These are phyloP conservation scores for Saccharomycopsis capsularis DNA, from an alignment of 805 yeast species.

Conservation along the genomic window DNA sequence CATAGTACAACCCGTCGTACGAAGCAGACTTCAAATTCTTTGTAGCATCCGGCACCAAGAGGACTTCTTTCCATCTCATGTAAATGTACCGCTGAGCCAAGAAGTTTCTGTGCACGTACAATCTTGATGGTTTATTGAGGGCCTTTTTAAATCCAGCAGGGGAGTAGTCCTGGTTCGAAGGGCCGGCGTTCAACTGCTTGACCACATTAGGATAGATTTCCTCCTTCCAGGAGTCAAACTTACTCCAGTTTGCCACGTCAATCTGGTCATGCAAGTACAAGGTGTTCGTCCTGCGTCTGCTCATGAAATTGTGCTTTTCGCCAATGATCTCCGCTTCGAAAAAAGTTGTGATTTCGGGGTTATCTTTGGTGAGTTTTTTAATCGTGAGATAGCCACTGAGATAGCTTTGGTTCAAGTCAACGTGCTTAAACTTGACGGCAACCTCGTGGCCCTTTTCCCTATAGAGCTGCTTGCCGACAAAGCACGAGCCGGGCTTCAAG, in stretches of 20 bases:
- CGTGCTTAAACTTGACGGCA: slow-evolving; percentile 49
- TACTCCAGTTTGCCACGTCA: slow-evolving; percentile 17
- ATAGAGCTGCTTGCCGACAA: slow-evolving; percentile 31
- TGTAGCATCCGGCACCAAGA: slow-evolving; percentile 71
- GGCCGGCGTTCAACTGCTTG: not conserved
- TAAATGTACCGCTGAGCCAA: slow-evolving; percentile 47
- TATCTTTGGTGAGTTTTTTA: slow-evolving; percentile 55
- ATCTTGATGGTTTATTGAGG: not conserved
- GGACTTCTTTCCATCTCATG: slow-evolving; percentile 95
- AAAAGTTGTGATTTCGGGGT: slow-evolving; percentile 69
- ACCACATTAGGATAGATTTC: slow-evolving; percentile 12
- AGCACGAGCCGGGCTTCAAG: slow-evolving; percentile 27
- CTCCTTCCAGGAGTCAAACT: slow-evolving; percentile 14
- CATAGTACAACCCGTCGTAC: slow-evolving; percentile 87
- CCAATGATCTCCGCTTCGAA: slow-evolving; percentile 64
- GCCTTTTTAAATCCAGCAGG: not conserved
- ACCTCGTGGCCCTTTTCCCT: slow-evolving; percentile 40
- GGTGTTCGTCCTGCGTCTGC: slow-evolving; percentile 7
- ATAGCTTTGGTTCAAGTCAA: slow-evolving; percentile 40
- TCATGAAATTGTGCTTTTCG: slow-evolving; percentile 40
- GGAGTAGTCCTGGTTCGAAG: not conserved
- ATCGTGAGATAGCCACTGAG: slow-evolving; percentile 62
- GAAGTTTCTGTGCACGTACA: slow-evolving; percentile 27
- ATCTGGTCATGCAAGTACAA: slow-evolving; percentile 11
- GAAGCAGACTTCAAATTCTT: slow-evolving; percentile 57